Conservation (phyloP, 2,329 filamentous ascomycete species). For the Cadophora sp. region DNA sequence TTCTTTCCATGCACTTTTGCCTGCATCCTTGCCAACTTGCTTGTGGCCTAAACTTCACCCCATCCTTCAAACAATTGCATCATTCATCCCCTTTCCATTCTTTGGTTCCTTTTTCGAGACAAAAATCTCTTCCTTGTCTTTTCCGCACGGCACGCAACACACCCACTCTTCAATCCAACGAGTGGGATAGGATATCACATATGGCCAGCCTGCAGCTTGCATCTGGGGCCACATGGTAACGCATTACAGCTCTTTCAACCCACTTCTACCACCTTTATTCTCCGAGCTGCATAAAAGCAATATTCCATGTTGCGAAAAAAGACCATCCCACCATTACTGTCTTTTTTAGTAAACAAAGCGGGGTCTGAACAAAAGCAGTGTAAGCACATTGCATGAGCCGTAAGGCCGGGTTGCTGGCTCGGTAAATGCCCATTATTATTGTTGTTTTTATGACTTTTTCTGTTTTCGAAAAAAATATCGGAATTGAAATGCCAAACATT, state of each 20-base stretch:
- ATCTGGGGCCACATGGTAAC: neutral
- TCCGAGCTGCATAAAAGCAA: neutral
- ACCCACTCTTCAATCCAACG: neutral
- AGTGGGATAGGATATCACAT: neutral
- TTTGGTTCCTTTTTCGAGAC: neutral
- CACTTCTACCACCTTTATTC: neutral
- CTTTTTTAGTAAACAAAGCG: neutral
- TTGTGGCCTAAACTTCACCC: neutral
- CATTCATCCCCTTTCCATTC: neutral
- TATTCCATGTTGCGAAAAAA: neutral
- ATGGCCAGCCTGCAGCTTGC: neutral
- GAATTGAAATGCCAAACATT: too few species aligned
- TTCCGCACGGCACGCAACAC: neutral
- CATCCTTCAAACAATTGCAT: neutral
- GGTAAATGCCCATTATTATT: neutral
- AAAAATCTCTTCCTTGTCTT: neutral
- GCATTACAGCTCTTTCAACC: neutral
- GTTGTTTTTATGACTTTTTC: neutral
- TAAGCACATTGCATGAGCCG: constrained; percentile 7
- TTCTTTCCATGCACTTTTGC: too few species aligned
- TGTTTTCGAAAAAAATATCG: too few species aligned
- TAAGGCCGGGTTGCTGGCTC: neutral
- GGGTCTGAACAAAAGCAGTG: neutral
- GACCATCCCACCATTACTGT: neutral
- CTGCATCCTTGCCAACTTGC: neutral